Conservation (phyloP, 805 yeast genomes). For the Saccharomycopsis capsularis region DNA sequence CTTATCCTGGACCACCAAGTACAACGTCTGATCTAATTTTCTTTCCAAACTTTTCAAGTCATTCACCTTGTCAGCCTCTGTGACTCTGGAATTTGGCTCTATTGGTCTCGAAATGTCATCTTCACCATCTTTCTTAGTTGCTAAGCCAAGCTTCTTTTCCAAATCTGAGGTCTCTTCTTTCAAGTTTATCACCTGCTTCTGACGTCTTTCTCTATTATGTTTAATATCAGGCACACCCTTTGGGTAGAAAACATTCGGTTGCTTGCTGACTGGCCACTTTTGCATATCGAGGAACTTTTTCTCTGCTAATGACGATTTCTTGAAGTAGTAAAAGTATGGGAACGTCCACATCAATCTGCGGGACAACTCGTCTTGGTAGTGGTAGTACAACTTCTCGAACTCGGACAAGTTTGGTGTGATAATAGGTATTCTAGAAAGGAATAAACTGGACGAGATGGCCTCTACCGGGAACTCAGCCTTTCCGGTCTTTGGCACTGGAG, state of each 20-base stretch:
- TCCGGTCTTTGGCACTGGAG: not conserved
- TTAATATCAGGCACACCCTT: constrained; percentile 80
- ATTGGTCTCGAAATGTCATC: constrained; percentile 65
- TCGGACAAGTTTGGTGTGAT: constrained; percentile 69
- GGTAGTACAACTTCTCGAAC: constrained; percentile 69
- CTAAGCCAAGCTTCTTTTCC: constrained; percentile 21
- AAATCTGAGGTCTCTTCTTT: constrained; percentile 34
- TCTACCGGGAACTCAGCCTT: not conserved
- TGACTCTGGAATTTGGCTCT: constrained; percentile 59
- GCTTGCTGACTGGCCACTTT: constrained; percentile 62
- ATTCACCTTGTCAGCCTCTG: constrained; percentile 64
- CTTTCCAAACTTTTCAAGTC: constrained; percentile 72
- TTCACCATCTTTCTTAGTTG: constrained; percentile 27
- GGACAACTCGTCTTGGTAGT: constrained; percentile 81
- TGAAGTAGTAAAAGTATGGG: constrained; percentile 87
- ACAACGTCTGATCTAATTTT: constrained; percentile 69
- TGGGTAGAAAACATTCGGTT: constrained; percentile 72
- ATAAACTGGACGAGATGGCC: constrained; percentile 4
- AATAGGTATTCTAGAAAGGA: constrained; percentile 65
- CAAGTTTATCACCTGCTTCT: constrained; percentile 68
- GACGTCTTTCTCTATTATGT: constrained; percentile 83
- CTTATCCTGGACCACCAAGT: constrained; percentile 53
- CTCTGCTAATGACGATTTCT: constrained; percentile 83
- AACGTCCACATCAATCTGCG: constrained; percentile 95
- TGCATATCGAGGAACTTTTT: constrained; percentile 72